These are phyloP conservation scores for Psilocybe cubensis DNA, from an alignment of 768 basidiomycete genomes.

Conservation along the genomic window DNA sequence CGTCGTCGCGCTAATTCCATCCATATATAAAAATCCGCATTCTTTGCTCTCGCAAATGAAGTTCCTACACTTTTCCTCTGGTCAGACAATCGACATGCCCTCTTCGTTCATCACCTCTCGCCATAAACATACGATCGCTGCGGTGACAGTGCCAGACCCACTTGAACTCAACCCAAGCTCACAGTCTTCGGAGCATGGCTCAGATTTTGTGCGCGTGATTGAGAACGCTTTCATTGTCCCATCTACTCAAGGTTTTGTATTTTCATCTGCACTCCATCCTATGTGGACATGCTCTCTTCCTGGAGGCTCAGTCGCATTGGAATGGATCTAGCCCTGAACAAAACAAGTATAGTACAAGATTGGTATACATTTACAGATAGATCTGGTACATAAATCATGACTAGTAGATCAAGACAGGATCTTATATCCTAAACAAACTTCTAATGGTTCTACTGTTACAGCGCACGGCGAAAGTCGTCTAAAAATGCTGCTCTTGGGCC, in stretches of 20 bases:
- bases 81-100: constrained; percentile 5
- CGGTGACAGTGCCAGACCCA: constrained; percentile 14
- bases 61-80: constrained; percentile 45
- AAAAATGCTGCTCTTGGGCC: neutral
- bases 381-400: no score
- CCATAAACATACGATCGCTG: neutral
- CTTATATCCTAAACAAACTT: neutral
- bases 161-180: neutral
- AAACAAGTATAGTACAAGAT: neutral
- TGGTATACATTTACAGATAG: no score
- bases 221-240: constrained; percentile 18
- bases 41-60: constrained; percentile 16
- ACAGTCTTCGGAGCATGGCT: neutral
- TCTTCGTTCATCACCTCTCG: neutral
- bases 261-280: neutral
- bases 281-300: constrained; percentile 15
- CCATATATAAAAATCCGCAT: neutral
- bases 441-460: neutral
- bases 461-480: neutral
- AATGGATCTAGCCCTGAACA: neutral
- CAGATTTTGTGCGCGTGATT: neutral
- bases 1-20: no score
- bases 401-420: no score
- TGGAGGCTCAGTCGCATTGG: constrained; percentile 3
- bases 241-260: constrained; percentile 17